phyloP scores from a whole-genome alignment of 352 stramenopile genomes.

The Phytophthora pluvialis region DNA sequence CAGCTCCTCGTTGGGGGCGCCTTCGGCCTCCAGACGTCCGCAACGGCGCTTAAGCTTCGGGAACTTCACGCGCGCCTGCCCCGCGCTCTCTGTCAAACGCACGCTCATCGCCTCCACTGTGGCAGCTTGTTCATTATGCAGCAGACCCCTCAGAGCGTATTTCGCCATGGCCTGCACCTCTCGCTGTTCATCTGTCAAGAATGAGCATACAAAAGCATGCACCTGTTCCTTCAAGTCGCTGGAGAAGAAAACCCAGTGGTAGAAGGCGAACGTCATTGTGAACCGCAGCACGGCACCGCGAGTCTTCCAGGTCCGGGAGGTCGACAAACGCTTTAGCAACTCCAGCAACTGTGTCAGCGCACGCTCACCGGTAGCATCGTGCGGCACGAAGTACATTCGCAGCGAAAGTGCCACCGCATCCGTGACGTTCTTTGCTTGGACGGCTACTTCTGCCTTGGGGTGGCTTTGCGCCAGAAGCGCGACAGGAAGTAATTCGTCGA shows the following conservation, averaged over 20 bases:
- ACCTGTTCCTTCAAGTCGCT: constrained; percentile 48
- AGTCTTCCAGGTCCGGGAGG: constrained; percentile 67
- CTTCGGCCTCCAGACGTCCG: constrained; percentile 47
- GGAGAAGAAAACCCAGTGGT: constrained; percentile 71
- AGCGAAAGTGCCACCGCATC: constrained; percentile 67
- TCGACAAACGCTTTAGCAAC: constrained; percentile 50
- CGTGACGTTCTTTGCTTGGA: constrained; percentile 66
- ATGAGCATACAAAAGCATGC: constrained; percentile 54
- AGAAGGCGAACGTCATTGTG: constrained; percentile 76
- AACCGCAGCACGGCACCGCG: constrained; percentile 76
- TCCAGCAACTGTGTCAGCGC: constrained; percentile 40
- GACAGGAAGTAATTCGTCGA: constrained; percentile 63
- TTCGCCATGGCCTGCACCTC: constrained; percentile 86
- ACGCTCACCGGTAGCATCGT: constrained; percentile 11
- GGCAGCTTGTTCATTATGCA: constrained; percentile 57
- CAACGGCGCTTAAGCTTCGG: constrained; percentile 67
- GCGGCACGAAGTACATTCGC: constrained; percentile 46
- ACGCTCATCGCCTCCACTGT: constrained; percentile 48
- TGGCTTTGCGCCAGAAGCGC: constrained; percentile 74
- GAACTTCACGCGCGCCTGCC: constrained; percentile 56
- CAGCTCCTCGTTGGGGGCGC: constrained; percentile 33
- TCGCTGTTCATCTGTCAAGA: constrained; percentile 73
- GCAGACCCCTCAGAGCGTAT: constrained; percentile 67
- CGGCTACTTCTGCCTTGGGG: constrained; percentile 69
- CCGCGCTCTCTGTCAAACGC: constrained; percentile 43